Base-by-base conservation (phyloP, 116 monocot species). In the Cymodocea nodosa region DNA sequence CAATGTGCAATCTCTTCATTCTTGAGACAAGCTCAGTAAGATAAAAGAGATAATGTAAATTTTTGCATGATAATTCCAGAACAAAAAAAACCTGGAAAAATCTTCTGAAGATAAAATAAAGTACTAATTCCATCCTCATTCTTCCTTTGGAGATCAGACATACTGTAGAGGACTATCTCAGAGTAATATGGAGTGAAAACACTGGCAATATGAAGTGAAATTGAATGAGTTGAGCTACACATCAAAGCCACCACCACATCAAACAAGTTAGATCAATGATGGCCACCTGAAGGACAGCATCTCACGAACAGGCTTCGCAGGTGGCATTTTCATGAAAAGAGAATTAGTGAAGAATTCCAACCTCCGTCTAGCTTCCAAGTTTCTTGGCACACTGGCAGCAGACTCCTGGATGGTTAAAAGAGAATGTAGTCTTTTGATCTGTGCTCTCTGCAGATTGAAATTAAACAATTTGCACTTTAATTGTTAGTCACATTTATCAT, bases 91-190 rank as follows among this genome's bases (percentile, higher is more conserved):
- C 92, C 92, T 85, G 87, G 92, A 74, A 75, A 97, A 64, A 97
- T 97, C 75, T 97, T 97, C 55, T 97, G 91, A 15, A 97, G 83
- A 68, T 97, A 97, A 77, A 97, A 97, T 51, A 97, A 67, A 67
- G 67, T 90, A 48, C 83, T 78, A 79, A 97, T 97, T 51, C 97
- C 97, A 83, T 97, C 97, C 64, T 97, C 97, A 65, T 97, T 97
- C 66, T 82, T 88, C 73, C 81, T 81, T 48, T 83, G 81, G 16
- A 97, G 87, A 65, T 97, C 90, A 48, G 76, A 52, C 53, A 67
- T 44, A 48, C 67, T 77, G 67, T 77, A 77, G 23, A 77, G 65
- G n/a, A 77, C 77, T 18, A 44, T 77, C 54, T 77, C 77, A 7
- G 77, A 71, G 22, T 71, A 97, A 62, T 97, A 97, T 56, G 97